Conservation (phyloP, 176 grass and related monocot species). For the Eleusine coracana region DNA sequence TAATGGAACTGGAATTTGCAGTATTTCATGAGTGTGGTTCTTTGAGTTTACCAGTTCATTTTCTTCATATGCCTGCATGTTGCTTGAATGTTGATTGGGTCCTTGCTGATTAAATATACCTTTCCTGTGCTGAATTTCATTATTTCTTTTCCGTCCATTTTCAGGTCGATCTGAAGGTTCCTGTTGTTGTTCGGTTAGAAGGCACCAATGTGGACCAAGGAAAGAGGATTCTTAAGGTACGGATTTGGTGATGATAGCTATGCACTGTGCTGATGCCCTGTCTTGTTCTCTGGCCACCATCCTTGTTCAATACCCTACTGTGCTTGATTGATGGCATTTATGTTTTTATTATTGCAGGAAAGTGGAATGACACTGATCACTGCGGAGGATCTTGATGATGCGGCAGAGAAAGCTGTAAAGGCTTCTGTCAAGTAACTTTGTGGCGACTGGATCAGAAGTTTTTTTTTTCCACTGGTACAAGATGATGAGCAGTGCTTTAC, state of each 20-base stretch:
- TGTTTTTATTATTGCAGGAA: constrained; percentile 59
- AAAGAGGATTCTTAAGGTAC: constrained; percentile 99
- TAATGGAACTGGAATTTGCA: not conserved
- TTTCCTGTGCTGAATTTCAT: constrained; percentile 6
- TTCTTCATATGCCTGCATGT: constrained; percentile 5
- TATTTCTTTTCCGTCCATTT: not conserved
- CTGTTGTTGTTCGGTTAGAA: constrained; percentile 95
- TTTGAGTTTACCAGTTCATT: not conserved
- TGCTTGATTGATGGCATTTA: constrained; percentile 32
- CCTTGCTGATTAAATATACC: not conserved
- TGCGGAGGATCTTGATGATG: constrained; percentile 96
- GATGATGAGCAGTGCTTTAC: constrained; percentile 42
- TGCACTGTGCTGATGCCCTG: not conserved
- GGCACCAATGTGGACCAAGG: constrained; percentile 99
- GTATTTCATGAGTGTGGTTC: not conserved
- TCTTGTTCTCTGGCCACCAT: not conserved
- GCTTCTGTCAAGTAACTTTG: constrained; percentile 54
- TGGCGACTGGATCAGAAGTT: constrained; percentile 32
- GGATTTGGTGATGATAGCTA: not conserved
- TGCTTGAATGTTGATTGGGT: not conserved
- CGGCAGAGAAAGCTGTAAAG: constrained; percentile 91
- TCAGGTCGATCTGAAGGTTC: constrained; percentile 95
- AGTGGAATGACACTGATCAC: constrained; percentile 94
- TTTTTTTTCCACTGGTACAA: constrained; percentile 29
- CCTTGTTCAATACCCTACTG: not conserved